Evolutionary conservation across 2,329 filamentous ascomycete species (phyloP).

Genomic region (Monilinia vaccinii-corymbosi): DNA sequence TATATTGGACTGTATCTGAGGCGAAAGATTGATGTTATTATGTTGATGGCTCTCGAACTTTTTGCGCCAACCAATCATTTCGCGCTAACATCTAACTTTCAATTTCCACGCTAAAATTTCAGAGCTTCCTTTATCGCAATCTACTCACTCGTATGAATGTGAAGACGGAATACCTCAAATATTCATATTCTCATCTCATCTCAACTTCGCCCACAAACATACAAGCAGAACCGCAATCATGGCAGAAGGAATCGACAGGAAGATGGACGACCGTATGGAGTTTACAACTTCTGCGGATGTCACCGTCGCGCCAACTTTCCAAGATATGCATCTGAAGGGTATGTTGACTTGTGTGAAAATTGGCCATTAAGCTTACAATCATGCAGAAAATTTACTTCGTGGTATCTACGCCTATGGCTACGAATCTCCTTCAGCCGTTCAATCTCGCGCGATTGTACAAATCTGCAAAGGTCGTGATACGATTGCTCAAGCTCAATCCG

Average conservation of each 20-base stretch:
- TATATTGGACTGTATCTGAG: neutral
- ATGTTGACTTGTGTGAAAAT: slow-evolving; percentile 13
- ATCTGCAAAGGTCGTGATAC: slow-evolving; percentile 98
- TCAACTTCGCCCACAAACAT: neutral
- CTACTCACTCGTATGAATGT: too few species aligned
- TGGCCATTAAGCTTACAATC: neutral
- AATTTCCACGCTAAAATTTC: slow-evolving; percentile 15
- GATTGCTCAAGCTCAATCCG: slow-evolving; percentile 95
- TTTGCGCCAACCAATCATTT: slow-evolving; percentile 22
- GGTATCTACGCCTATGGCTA: slow-evolving; percentile 98
- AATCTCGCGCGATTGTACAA: slow-evolving; percentile 96
- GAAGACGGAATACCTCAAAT: neutral
- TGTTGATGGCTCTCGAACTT: slow-evolving; percentile 1
- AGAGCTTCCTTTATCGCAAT: slow-evolving; percentile 9
- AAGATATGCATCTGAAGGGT: slow-evolving; percentile 88
- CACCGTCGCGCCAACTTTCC: slow-evolving; percentile 85
- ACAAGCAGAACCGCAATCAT: slow-evolving; percentile 40
- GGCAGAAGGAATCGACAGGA: slow-evolving; percentile 86
- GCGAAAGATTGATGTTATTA: neutral
- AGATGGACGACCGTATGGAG: slow-evolving; percentile 93
- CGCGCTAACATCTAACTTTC: slow-evolving; percentile 15
- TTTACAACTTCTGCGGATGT: slow-evolving; percentile 98
- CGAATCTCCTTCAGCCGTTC: slow-evolving; percentile 94
- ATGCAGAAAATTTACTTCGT: slow-evolving; percentile 77
- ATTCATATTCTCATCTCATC: neutral